phyloP scores from a whole-genome alignment of 306 rosid genomes.

The Glycine latifolia region DNA sequence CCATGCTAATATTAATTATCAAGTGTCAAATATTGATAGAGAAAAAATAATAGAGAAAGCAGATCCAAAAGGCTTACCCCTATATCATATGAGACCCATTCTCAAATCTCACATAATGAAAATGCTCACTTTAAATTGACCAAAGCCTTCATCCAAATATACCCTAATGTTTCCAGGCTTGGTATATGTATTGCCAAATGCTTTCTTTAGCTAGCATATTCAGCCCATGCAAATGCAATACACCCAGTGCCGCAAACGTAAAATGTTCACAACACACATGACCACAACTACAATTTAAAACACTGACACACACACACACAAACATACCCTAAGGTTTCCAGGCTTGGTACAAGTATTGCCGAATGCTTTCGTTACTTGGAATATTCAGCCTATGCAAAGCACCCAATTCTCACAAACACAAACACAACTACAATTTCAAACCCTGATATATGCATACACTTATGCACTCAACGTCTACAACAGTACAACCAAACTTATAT shows the following conservation, averaged over 20 bases:
- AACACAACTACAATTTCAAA: background rate
- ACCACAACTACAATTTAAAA: background rate
- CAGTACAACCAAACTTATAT: background rate
- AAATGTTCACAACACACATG: background rate
- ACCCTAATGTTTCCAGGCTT: background rate
- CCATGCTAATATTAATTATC: too few species aligned
- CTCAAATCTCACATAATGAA: background rate
- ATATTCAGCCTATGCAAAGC: background rate
- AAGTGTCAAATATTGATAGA: background rate
- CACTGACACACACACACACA: background rate
- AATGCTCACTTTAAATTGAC: background rate
- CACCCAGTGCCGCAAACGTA: too few species aligned
- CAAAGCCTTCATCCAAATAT: background rate
- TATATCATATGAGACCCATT: background rate
- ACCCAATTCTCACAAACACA: background rate
- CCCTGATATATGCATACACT: background rate
- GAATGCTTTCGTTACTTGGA: background rate
- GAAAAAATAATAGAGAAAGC: background rate
- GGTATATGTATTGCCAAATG: background rate
- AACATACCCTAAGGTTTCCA: background rate
- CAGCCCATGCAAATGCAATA: background rate
- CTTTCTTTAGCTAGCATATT: background rate
- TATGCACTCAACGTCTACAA: background rate
- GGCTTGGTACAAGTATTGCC: background rate
- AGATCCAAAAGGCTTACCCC: constrained; percentile 7